A percentile compares a stretch with the other conserved stretches of the same genome.
These are phyloP conservation scores for Dendryphion nanum DNA, from an alignment of 2,329 filamentous ascomycete species.

Conservation along the genomic window DNA sequence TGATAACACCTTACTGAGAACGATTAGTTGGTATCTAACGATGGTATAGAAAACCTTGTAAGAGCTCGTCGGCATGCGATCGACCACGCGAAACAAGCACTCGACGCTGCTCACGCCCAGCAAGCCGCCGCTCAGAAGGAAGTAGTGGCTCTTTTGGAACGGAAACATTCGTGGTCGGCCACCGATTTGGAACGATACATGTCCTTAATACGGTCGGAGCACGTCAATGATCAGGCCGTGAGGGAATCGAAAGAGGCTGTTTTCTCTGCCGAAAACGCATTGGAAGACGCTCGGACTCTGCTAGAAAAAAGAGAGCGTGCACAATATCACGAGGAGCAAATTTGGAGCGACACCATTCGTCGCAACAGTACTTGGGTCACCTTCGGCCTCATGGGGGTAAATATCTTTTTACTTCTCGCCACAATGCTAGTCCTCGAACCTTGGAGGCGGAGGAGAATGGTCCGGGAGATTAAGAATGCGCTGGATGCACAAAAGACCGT, in stretches of 20 bases:
- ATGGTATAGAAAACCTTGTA: conserved; percentile 50
- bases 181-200: conserved; percentile 93
- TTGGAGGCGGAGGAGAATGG: conserved; percentile 78
- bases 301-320: conserved; percentile 82
- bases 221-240: conserved; percentile 87
- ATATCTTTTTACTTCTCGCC: conserved; percentile 82
- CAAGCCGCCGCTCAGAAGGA: conserved; percentile 91
- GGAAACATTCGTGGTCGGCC: conserved; percentile 90
- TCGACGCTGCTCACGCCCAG: conserved; percentile 79
- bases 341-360: conserved; percentile 97
- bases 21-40: conserved; percentile 10
- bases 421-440: conserved; percentile 90
- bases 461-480: conserved; percentile 63
- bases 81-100: conserved; percentile 68
- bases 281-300: conserved; percentile 72
- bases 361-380: conserved; percentile 98
- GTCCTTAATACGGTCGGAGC: conserved; percentile 83
- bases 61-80: conserved; percentile 64
- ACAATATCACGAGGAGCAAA: conserved; percentile 97
- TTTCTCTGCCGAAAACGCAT: conserved; percentile 71
- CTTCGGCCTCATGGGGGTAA: conserved; percentile 96
- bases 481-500: conserved; percentile 32
- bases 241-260: conserved; percentile 68
- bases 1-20: conserved; percentile 2
- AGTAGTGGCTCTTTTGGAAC: conserved; percentile 87